Evolutionary conservation across 805 yeast species (phyloP), one percentile per base, ranked within the genome.

Genomic region (Yarrowia sp.): DNA sequence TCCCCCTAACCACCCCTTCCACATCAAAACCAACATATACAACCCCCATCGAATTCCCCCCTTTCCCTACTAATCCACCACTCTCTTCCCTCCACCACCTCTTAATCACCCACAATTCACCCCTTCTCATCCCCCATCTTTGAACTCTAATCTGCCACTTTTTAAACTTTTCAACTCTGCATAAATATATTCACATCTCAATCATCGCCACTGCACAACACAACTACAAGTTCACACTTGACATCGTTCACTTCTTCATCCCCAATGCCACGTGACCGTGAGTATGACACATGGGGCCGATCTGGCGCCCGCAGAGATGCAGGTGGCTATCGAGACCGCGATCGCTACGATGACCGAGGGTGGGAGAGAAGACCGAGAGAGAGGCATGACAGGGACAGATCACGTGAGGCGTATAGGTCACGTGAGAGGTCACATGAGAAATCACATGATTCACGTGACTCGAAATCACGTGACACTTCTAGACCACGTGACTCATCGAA

Each of bases 251-350:
- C 22, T 19, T 49, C 8, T 14, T 26, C 36, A 49, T 38, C 19
- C 40, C 53, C 3, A 15, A 59, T 59, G 65, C 42, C 65, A 42
- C 65, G 65, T 45, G 65, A 59, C 52, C 65, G 65, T 59, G 65
- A 59, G 65, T 59, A 59, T 59, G 65, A 59, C 65, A 52, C 45
- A 45, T 45, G 65, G 65, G 42, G 52, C 52, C 52, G 49, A 7
- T 59, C 65, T 8, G 52, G 65, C 41, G 8, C 41, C 65, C 52
- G 48, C 64, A 42, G 52, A 42, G 49, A 43, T n/a, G 64, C 22
- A 22, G 63, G 64, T 26, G 64, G 64, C 42, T 32, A 42, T 15
- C 64, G 63, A 22, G 63, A 56, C 7, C 14, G 63, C 32, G 63
- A 56, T 16, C 35, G 61, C 5, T 8, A 5, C 26, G 61, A 46